Percentiles rank a stretch among this genome's conserved stretches.
Evolutionary conservation across 768 basidiomycete species (phyloP).

Genomic region (Piloderma croceum): DNA sequence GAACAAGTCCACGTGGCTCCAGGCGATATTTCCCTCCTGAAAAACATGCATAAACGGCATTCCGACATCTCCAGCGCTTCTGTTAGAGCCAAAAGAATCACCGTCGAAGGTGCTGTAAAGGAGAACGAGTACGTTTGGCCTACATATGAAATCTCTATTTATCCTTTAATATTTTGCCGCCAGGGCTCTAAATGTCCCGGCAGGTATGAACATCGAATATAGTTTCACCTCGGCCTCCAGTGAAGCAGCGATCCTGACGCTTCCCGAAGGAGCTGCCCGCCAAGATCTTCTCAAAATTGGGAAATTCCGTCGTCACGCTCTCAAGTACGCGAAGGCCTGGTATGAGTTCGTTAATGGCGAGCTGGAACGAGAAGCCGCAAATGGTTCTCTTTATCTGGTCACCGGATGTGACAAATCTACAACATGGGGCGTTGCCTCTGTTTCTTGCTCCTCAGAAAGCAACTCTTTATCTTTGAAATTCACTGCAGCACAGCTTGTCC

Average conservation of each 20-base stretch:
- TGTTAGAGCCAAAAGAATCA: no score
- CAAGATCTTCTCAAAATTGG: background rate
- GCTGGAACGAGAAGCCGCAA: constrained; percentile 7
- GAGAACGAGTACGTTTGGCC: no score
- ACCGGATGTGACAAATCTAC: no score
- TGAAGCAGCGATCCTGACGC: constrained; percentile 6
- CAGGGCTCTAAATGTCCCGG: no score
- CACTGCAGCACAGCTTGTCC: constrained; percentile 4
- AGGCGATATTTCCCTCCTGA: constrained; percentile 1
- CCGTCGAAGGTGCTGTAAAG: no score
- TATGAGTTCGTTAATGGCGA: constrained; percentile 7
- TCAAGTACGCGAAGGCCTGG: constrained; percentile 8
- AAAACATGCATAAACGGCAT: background rate
- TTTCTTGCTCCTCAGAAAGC: constrained; percentile 2
- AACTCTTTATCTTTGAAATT: constrained; percentile 5
- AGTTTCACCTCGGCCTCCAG: constrained; percentile 1
- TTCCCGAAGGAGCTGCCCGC: constrained; percentile 10
- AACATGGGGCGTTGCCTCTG: constrained; percentile 5
- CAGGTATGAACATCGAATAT: constrained; percentile 3
- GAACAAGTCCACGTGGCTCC: constrained; percentile 2
- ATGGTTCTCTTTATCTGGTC: constrained; percentile 9
- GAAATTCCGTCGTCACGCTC: constrained; percentile 6
- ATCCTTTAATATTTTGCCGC: no score
- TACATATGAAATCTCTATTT: no score
- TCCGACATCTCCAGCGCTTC: constrained; percentile 6